Conservation (phyloP, 192 early-diverging fungal genomes). For the Phlyctochytrium arcticum region DNA sequence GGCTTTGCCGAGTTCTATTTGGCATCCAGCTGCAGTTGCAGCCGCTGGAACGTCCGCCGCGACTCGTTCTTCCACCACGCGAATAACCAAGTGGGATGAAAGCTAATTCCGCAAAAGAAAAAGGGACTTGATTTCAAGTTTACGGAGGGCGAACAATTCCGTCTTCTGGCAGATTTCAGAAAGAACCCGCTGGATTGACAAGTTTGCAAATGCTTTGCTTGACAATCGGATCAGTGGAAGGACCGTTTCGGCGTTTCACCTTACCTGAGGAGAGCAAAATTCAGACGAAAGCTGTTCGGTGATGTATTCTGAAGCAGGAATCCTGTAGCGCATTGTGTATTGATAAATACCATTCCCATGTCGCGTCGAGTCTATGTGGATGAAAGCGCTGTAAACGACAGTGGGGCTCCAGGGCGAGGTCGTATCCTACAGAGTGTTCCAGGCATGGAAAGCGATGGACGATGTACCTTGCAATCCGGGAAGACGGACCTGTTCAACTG, state of each 20-base stretch:
- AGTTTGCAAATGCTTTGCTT: too few species aligned
- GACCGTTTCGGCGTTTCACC: not conserved
- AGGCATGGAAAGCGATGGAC: not conserved
- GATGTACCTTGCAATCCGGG: not conserved
- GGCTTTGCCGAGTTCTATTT: too few species aligned
- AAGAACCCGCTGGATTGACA: not conserved
- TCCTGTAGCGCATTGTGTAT: not conserved
- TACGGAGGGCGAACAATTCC: not conserved
- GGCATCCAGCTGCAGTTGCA: too few species aligned
- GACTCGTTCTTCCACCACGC: too few species aligned
- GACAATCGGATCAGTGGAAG: not conserved
- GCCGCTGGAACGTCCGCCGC: too few species aligned
- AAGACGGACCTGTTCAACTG: not conserved
- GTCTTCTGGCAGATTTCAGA: not conserved
- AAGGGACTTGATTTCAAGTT: not conserved
- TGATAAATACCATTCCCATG: not conserved
- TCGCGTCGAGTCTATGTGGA: not conserved
- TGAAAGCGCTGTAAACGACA: not conserved
- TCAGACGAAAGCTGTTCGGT: not conserved
- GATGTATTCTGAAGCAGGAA: not conserved
- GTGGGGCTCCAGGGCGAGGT: not conserved
- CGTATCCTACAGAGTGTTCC: not conserved
- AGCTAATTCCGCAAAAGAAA: slow-evolving; percentile 1
- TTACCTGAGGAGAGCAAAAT: not conserved
- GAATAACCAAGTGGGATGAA: too few species aligned